phyloP scores from a whole-genome alignment of 2,329 filamentous ascomycete species.

The Bipolaris sorokiniana region DNA sequence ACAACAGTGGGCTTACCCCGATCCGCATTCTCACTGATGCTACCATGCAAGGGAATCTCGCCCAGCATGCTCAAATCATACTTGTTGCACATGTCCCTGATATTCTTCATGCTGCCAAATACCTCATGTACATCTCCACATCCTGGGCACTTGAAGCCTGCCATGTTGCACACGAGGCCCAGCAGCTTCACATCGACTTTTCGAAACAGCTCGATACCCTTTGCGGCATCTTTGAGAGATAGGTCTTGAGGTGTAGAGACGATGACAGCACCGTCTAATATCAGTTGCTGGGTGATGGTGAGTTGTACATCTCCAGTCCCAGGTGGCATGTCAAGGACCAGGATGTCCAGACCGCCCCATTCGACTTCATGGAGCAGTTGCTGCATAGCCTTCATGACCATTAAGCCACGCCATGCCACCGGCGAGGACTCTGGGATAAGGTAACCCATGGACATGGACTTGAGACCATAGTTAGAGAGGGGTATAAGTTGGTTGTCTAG shows the following conservation, averaged over 20 bases:
- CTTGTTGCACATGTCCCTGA: slow-evolving; percentile 78
- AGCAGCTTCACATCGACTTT: slow-evolving; percentile 80
- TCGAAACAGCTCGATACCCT: slow-evolving; percentile 91
- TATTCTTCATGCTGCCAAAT: slow-evolving; percentile 68
- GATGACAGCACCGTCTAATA: slow-evolving; percentile 85
- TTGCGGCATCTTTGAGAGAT: slow-evolving; percentile 87
- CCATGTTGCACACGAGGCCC: slow-evolving; percentile 71
- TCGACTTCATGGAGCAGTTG: slow-evolving; percentile 95
- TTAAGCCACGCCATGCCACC: slow-evolving; percentile 92
- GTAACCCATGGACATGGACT: slow-evolving; percentile 99
- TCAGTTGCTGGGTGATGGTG: slow-evolving; percentile 93
- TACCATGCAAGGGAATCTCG: slow-evolving; percentile 85
- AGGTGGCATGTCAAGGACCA: slow-evolving; percentile 89
- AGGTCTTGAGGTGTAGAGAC: slow-evolving; percentile 94
- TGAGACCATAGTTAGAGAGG: slow-evolving; percentile 90
- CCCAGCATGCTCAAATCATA: slow-evolving; percentile 81
- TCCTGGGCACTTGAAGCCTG: slow-evolving; percentile 47
- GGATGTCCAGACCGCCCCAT: slow-evolving; percentile 86
- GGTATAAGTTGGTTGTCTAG: slow-evolving; percentile 81
- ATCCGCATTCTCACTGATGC: slow-evolving; percentile 87
- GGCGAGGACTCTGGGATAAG: slow-evolving; percentile 79
- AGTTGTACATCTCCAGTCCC: slow-evolving; percentile 96
- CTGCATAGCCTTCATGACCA: slow-evolving; percentile 97
- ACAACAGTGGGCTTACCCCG: slow-evolving; percentile 88
- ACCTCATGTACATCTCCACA: slow-evolving; percentile 58